phyloP scores from a whole-genome alignment of 140 eudicot species.

The Stevia rebaudiana region DNA sequence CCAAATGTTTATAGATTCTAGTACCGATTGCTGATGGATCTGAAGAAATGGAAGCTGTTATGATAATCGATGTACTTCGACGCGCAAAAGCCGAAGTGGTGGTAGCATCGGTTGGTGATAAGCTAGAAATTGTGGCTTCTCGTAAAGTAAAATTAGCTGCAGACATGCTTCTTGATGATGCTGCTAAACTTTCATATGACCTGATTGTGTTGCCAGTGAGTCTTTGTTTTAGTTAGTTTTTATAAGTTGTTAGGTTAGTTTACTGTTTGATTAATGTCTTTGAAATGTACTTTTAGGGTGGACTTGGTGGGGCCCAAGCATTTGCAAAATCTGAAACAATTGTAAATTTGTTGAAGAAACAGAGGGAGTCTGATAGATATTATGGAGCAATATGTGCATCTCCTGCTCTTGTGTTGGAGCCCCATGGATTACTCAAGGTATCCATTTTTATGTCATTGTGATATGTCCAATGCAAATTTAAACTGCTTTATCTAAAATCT shows the following conservation, averaged over 20 bases:
- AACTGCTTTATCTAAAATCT: not conserved
- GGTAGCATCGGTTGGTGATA: conserved; percentile 81
- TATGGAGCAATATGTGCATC: conserved; percentile 98
- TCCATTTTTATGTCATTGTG: conserved; percentile 14
- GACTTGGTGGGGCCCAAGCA: conserved; percentile 92
- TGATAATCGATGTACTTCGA: conserved; percentile 81
- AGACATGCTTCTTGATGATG: conserved; percentile 78
- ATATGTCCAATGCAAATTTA: too few species aligned
- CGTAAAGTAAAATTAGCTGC: conserved; percentile 85
- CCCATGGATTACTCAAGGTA: conserved; percentile 95
- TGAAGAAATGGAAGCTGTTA: conserved; percentile 96
- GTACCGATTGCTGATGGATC: conserved; percentile 91
- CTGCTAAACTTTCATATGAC: conserved; percentile 57
- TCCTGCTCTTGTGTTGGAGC: conserved; percentile 90
- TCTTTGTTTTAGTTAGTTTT: not conserved
- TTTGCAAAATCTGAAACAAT: conserved; percentile 70
- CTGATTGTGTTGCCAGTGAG: conserved; percentile 87
- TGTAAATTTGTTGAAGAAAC: conserved; percentile 71
- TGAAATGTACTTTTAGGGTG: conserved; percentile 49
- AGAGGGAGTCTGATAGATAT: conserved; percentile 51
- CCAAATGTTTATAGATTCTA: conserved; percentile 47
- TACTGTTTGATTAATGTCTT: conserved; percentile 10
- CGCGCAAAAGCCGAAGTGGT: conserved; percentile 83
- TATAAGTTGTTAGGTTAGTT: conserved; percentile 1
- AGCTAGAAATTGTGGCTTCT: conserved; percentile 69